Percentiles rank a stretch among this genome's conserved stretches.
Evolutionary conservation across 2,329 filamentous ascomycete genomes (phyloP).

Genomic region (Pezicula neosporulosa): DNA sequence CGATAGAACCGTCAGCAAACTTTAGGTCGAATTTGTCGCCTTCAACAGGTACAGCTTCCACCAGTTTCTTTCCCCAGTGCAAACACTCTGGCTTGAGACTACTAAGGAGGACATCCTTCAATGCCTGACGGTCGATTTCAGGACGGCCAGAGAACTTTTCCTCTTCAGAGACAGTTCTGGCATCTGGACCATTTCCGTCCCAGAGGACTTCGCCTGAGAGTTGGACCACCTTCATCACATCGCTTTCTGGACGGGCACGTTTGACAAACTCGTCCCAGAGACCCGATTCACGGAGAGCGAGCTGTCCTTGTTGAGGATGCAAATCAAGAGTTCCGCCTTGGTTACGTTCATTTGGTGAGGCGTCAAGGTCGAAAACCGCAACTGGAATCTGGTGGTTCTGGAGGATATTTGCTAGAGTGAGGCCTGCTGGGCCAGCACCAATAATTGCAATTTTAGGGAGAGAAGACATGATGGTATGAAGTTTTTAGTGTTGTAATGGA

Average conservation of each 20-base stretch:
- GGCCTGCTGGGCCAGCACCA: conserved; percentile 16
- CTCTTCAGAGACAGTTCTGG: background rate
- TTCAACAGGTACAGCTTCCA: background rate
- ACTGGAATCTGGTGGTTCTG: conserved; percentile 20
- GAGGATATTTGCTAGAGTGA: conserved; percentile 16
- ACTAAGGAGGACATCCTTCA: conserved; percentile 29
- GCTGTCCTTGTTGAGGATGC: conserved; percentile 27
- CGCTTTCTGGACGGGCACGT: conserved; percentile 37
- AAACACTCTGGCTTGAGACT: conserved; percentile 28
- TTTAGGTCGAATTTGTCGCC: conserved; percentile 11
- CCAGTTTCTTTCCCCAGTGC: conserved; percentile 33
- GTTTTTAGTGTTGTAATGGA: too few species aligned
- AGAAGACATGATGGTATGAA: background rate
- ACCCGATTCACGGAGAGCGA: conserved; percentile 27
- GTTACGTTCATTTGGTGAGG: conserved; percentile 4
- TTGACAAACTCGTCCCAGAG: conserved; percentile 25
- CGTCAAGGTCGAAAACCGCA: conserved; percentile 30
- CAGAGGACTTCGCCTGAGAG: conserved; percentile 16
- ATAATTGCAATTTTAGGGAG: conserved; percentile 15
- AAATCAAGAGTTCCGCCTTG: conserved; percentile 46
- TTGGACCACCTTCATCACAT: conserved; percentile 36
- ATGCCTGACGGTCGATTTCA: conserved; percentile 33
- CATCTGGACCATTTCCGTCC: conserved; percentile 11
- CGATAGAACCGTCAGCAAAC: conserved; percentile 15
- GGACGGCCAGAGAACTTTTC: conserved; percentile 18